These are phyloP conservation scores for Phialophora tarda DNA, from an alignment of 2,329 filamentous ascomycete species.

Conservation along the genomic window DNA sequence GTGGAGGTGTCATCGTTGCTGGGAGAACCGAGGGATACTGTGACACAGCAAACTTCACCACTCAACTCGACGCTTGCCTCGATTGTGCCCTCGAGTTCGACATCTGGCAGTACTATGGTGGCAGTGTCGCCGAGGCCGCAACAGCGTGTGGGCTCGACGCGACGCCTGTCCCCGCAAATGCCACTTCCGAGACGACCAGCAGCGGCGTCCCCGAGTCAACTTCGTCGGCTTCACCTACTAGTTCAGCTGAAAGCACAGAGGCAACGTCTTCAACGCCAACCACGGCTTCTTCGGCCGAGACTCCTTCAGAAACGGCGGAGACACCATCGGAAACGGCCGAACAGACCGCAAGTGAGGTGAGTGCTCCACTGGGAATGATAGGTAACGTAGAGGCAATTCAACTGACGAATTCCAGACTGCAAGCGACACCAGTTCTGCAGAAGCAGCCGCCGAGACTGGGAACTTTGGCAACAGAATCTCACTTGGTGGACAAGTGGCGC, in stretches of 20 bases:
- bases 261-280: background rate
- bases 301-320: background rate
- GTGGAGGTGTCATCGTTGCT: conserved; percentile 42
- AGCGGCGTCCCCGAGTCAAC: background rate
- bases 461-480: background rate
- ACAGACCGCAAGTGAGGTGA: background rate
- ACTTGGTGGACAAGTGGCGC: background rate
- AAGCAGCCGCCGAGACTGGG: background rate
- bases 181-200: conserved; percentile 3
- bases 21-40: conserved; percentile 41
- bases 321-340: background rate
- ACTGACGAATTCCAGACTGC: background rate
- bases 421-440: background rate
- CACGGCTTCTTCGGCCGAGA: background rate
- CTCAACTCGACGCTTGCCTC: conserved; percentile 45
- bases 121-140: conserved; percentile 48
- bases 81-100: conserved; percentile 52
- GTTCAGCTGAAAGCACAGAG: background rate
- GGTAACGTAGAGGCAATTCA: background rate
- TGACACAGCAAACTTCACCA: conserved; percentile 41
- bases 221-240: background rate
- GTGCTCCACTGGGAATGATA: background rate
- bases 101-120: conserved; percentile 55
- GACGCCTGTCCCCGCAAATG: conserved; percentile 31
- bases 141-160: conserved; percentile 38